phyloP scores from a whole-genome alignment of 495 filamentous ascomycete species.

The Penicillium dipodomyicola region DNA sequence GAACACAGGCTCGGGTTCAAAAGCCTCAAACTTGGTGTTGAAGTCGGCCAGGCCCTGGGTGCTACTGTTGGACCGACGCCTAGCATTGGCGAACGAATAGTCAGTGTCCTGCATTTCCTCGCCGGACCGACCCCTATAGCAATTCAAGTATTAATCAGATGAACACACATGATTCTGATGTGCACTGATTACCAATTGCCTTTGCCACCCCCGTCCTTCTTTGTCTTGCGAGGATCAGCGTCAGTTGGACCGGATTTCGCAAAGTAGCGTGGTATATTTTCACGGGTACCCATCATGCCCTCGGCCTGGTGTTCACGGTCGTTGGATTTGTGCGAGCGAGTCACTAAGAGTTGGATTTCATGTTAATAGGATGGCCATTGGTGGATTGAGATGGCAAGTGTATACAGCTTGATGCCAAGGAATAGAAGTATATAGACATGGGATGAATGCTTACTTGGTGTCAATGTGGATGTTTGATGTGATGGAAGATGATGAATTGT shows the following conservation, averaged over 20 bases:
- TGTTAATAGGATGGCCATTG: neutral
- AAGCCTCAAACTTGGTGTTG: constrained; percentile 86
- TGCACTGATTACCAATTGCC: constrained; percentile 78
- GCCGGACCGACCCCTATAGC: constrained; percentile 71
- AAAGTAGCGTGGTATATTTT: constrained; percentile 86
- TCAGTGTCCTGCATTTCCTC: constrained; percentile 77
- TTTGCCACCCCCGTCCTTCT: constrained; percentile 93
- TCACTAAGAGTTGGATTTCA: constrained; percentile 57
- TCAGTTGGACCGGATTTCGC: constrained; percentile 82
- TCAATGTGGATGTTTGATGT: neutral
- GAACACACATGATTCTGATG: neutral
- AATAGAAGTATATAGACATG: neutral
- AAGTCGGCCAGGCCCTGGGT: constrained; percentile 64
- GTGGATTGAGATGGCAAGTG: neutral
- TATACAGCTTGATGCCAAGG: constrained; percentile 2
- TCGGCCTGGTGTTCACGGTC: constrained; percentile 79
- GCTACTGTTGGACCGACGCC: constrained; percentile 90
- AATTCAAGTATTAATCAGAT: constrained; percentile 10
- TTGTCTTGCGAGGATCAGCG: constrained; percentile 83
- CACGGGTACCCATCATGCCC: constrained; percentile 61
- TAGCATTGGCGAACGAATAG: constrained; percentile 79
- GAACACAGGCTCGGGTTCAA: constrained; percentile 82
- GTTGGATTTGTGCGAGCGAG: constrained; percentile 88
- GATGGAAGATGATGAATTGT: neutral
- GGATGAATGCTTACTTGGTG: neutral